Base-by-base conservation (phyloP, 2,329 filamentous ascomycete species). In the Cyphellophora europaea region DNA sequence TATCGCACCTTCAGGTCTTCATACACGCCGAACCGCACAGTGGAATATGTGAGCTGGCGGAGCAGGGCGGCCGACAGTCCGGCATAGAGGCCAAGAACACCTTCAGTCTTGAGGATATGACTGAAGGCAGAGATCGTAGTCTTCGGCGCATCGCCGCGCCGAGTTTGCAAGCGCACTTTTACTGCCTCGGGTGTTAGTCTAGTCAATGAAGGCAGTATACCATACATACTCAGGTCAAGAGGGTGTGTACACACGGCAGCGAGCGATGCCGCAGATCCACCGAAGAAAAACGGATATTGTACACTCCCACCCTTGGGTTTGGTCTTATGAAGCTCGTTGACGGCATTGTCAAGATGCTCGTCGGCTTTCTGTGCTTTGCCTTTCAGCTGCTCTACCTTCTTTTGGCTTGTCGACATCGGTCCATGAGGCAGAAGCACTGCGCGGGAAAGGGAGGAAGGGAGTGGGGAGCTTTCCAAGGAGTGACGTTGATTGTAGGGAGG, bases 1-100 rank as follows among this genome's bases (percentile, higher is more conserved):
- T 80, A 70, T 33, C 71, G 73, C 15, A 73, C 65, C 64, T 98
- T 98, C 40, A 96, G 70, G 49, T 93, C 79, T 63, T 96, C 91
- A 68, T 98, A 98, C 45, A 95, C 78, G 45, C 87, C 91, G 65
- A 98, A 98, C 32, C 91, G 85, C 23, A 87, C 91, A 33, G 91
- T 98, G 40, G 83, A 91, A 67, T 98, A 98, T 40, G 91, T 96
- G 49, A 88, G 73, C 66, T 96, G 91, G 46, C 91, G 88, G 38
- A 96, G 73, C 32, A 96, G 74, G 37, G 88, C 91, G 48, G 91
- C 91, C 2, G 88, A 93, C 40, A 96, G 77, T 40, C 91, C 91
- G 53, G 74, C 80, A 63, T 98, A 98, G 31, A 98, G 72, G 17
- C 87, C 89, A 18, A 69, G 61, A n/a, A 83, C 44, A 25, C 89